Evolutionary conservation across 257 asterid species (phyloP).

Genomic region (Perilla frutescens): DNA sequence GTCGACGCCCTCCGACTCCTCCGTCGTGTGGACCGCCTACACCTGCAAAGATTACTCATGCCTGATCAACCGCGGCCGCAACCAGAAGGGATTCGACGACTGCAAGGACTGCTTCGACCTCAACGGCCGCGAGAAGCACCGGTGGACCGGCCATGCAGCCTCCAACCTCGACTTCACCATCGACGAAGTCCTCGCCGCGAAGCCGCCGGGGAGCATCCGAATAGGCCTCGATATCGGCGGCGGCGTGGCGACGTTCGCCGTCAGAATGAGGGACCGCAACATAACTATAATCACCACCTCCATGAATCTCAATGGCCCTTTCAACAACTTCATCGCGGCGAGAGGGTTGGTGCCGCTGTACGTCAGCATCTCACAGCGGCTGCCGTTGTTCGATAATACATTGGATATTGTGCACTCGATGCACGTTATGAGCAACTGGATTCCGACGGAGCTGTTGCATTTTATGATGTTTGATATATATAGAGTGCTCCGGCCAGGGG

Average conservation of each 20-base stretch:
- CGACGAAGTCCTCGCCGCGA: constrained; percentile 61
- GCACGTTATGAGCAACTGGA: constrained; percentile 81
- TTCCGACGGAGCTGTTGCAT: constrained; percentile 60
- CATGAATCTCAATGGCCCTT: constrained; percentile 74
- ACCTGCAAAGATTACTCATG: constrained; percentile 61
- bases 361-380: constrained; percentile 71
- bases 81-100: constrained; percentile 60
- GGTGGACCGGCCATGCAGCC: constrained; percentile 41
- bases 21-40: constrained; percentile 69
- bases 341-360: constrained; percentile 75
- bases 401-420: constrained; percentile 70
- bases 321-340: constrained; percentile 67
- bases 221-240: constrained; percentile 85
- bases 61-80: constrained; percentile 49
- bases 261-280: constrained; percentile 67
- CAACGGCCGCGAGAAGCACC: constrained; percentile 53
- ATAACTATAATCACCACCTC: constrained; percentile 65
- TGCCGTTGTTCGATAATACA: constrained; percentile 77
- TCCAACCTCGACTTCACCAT: constrained; percentile 59
- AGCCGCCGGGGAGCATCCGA: constrained; percentile 55
- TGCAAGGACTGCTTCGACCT: constrained; percentile 76
- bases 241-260: constrained; percentile 79
- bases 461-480: constrained; percentile 70
- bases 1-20: constrained; percentile 63
- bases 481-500: constrained; percentile 76